phyloP scores from a whole-genome alignment of 805 yeast species.

The Candida lessepsii region DNA sequence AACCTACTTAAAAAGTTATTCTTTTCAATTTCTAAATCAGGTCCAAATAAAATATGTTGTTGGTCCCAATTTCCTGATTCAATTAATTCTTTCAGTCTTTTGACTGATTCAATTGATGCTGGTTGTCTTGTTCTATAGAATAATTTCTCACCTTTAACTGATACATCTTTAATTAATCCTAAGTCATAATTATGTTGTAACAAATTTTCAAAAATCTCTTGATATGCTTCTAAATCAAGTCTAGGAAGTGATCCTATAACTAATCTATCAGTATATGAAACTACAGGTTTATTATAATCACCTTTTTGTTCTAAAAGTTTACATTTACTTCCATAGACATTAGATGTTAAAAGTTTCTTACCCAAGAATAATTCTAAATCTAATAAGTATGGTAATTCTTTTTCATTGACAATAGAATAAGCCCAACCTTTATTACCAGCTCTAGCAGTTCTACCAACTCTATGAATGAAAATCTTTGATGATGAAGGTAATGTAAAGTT shows the following conservation, averaged over 20 bases:
- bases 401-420: constrained; percentile 78
- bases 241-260: constrained; percentile 86
- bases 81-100: constrained; percentile 76
- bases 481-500: constrained; percentile 89
- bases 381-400: constrained; percentile 83
- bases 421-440: constrained; percentile 99
- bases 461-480: constrained; percentile 90
- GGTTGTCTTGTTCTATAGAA: constrained; percentile 82
- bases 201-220: constrained; percentile 67
- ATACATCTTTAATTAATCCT: constrained; percentile 60
- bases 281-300: constrained; percentile 51
- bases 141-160: constrained; percentile 83
- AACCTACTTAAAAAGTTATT: constrained; percentile 68
- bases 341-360: constrained; percentile 67
- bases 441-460: constrained; percentile 99
- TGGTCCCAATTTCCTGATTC: constrained; percentile 80
- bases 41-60: constrained; percentile 76
- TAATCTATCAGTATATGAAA: constrained; percentile 70
- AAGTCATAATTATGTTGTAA: constrained; percentile 68
- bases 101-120: constrained; percentile 83
- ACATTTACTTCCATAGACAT: constrained; percentile 64
- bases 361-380: constrained; percentile 92
- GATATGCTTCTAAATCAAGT: constrained; percentile 60
- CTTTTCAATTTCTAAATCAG: constrained; percentile 71
- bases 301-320: constrained; percentile 48